phyloP scores from a whole-genome alignment of 1,139 yeast genomes.

The Pichia inconspicua region DNA sequence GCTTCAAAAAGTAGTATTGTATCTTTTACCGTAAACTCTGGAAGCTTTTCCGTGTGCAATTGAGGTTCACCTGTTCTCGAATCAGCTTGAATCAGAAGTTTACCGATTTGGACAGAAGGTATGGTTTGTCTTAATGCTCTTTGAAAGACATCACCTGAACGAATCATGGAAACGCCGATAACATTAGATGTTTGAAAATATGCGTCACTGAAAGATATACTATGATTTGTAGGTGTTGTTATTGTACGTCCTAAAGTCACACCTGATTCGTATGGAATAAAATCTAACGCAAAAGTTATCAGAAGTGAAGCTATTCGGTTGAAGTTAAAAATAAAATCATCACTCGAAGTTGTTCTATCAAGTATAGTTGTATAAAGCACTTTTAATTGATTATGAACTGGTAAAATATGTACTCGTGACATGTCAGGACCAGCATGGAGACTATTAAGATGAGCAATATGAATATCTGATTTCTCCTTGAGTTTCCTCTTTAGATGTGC shows the following conservation, averaged over 20 bases:
- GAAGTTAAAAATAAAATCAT: slow-evolving; percentile 79
- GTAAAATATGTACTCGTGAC: slow-evolving; percentile 33
- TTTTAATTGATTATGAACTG: slow-evolving; percentile 56
- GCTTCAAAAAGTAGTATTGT: slow-evolving; percentile 73
- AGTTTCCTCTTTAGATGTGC: slow-evolving; percentile 74
- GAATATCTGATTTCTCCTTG: slow-evolving; percentile 53
- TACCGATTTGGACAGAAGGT: slow-evolving; percentile 75
- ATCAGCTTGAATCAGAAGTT: slow-evolving; percentile 80
- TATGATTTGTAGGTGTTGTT: slow-evolving; percentile 39
- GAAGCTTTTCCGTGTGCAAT: slow-evolving; percentile 66
- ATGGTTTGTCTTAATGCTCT: slow-evolving; percentile 64
- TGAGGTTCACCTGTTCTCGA: slow-evolving; percentile 89
- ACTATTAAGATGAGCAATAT: slow-evolving; percentile 49
- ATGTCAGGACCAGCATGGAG: slow-evolving; percentile 35
- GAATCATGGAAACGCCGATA: slow-evolving; percentile 68
- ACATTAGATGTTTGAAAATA: slow-evolving; percentile 34
- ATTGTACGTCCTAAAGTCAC: slow-evolving; percentile 22
- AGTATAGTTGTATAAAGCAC: slow-evolving; percentile 70
- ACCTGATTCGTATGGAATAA: slow-evolving; percentile 28
- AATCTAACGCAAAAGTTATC: slow-evolving; percentile 59
- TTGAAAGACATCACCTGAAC: slow-evolving; percentile 93
- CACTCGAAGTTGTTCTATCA: slow-evolving; percentile 46
- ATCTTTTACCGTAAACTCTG: slow-evolving; percentile 24
- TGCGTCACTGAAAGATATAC: slow-evolving; percentile 30
- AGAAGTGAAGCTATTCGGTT: slow-evolving; percentile 69